phyloP scores from a whole-genome alignment of 257 asterid species.

The Solanum neorickii region DNA sequence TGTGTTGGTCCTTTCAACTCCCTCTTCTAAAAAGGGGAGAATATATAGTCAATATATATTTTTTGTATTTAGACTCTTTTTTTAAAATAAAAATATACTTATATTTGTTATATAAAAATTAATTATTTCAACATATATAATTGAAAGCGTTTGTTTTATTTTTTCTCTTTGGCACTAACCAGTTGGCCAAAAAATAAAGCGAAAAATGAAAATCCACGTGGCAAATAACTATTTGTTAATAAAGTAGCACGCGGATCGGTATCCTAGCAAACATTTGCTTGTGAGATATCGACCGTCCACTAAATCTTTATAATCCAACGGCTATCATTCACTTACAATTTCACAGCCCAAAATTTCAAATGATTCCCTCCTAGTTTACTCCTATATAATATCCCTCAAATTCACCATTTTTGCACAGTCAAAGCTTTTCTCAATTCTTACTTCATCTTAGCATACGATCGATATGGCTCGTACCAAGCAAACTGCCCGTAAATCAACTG shows the following conservation, averaged over 20 bases:
- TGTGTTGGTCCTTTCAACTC: too few relatives aligned
- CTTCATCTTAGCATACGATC: background rate
- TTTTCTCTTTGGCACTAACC: background rate
- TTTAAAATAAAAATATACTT: too few relatives aligned
- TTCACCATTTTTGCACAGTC: background rate
- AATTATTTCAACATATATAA: too few relatives aligned
- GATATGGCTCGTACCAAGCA: background rate
- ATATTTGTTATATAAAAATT: too few relatives aligned
- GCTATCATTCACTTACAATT: background rate
- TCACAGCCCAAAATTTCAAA: background rate
- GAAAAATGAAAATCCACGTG: background rate
- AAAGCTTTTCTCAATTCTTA: background rate
- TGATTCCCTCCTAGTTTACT: slow-evolving; percentile 10
- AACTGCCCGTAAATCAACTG: background rate
- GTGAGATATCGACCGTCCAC: background rate
- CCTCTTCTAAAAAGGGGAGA: too few relatives aligned
- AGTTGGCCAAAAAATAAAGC: too few relatives aligned
- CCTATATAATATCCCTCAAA: background rate
- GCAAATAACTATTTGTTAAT: background rate
- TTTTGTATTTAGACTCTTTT: too few relatives aligned
- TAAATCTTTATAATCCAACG: background rate
- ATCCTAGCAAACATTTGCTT: background rate
- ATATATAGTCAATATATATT: too few relatives aligned
- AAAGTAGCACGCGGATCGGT: background rate
- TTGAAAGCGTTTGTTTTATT: background rate